Evolutionary conservation across 108 stramenopile species (phyloP), one percentile per base, ranked within the genome.

Genomic region (Pseudonitzschia pungens): DNA sequence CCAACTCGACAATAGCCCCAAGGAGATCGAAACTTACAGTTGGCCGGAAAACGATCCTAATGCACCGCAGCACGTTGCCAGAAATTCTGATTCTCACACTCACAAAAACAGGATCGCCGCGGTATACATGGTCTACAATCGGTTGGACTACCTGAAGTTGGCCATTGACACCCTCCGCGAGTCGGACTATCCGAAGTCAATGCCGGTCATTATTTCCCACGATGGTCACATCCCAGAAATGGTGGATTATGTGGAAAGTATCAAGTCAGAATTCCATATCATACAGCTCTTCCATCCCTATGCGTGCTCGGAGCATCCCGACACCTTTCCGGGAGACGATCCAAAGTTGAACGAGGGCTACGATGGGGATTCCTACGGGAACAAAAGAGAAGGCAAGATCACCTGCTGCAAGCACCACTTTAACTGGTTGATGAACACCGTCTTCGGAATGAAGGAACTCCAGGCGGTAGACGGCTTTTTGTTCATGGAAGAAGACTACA

Each of bases 381-480:
- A 87, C 69, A 78, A 78, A 16, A 69, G 87, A 36, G 70, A 73
- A 15, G 72, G 54, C 1, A 63, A 62, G 40, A 64, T 83, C 16
- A 83, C 83, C 11, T 88, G 87, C 50, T 78, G 77, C 65, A 88
- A 88, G 50, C 87, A 88, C 74, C 87, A 88, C 69, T 88, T 84
- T 69, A 79, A 82, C 11, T 88, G 87, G 87, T 56, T 88, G 70
- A 33, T 88, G 31, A 80, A 83, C 24, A 64, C 62, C 22, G 82
- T 81, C 0, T 85, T 85, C 53, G 51, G 29, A 0, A 29, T 57
- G 52, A 63, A 75, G 7, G 62, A 70, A 50, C 4, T 69, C 22
- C 48, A 57, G 21, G 60, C 56, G 16, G 36, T 57, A 10, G 73
- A 67, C 51, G 78, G 74, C 0, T 85, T 88, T 69, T 73, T 88